A percentile compares a stretch with the other conserved stretches of the same genome.
Conservation (phyloP, 108 stramenopile genomes). For the Pseudonitzschia delicatissima region DNA sequence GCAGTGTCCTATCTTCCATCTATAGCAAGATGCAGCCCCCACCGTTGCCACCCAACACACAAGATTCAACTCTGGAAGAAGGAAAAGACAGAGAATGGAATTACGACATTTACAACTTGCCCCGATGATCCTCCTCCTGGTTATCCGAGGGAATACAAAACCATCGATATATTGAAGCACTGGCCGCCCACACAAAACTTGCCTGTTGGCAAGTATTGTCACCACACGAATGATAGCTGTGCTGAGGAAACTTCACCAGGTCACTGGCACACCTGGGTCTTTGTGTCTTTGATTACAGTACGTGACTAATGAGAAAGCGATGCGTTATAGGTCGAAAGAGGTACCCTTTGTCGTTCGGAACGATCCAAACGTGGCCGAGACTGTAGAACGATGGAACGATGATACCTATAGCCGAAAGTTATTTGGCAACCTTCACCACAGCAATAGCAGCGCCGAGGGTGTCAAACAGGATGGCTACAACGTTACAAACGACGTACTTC, state of each 20-base stretch:
- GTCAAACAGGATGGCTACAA: not conserved
- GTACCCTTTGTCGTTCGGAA: conserved; percentile 94
- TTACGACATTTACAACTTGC: conserved; percentile 83
- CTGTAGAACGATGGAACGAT: conserved; percentile 87
- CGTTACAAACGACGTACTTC: conserved; percentile 5
- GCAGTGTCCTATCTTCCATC: not conserved
- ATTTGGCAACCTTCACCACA: conserved; percentile 46
- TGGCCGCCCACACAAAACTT: conserved; percentile 42
- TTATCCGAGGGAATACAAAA: conserved; percentile 75
- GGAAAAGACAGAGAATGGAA: not conserved
- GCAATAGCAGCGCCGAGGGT: not conserved
- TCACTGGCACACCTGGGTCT: conserved; percentile 50
- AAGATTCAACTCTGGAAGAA: too few species aligned
- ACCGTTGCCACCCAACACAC: not conserved
- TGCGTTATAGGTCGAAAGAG: conserved; percentile 83
- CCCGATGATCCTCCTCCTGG: conserved; percentile 66
- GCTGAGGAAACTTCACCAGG: not conserved
- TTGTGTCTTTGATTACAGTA: conserved; percentile 83
- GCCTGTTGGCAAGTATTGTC: not conserved
- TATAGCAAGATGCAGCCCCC: not conserved
- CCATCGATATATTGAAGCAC: conserved; percentile 44
- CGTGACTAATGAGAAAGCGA: conserved; percentile 81
- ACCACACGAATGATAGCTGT: not conserved
- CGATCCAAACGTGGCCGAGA: conserved; percentile 80
- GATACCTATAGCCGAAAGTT: conserved; percentile 72